phyloP scores from a whole-genome alignment of 257 asterid genomes.

The Fraxinus anomala region DNA sequence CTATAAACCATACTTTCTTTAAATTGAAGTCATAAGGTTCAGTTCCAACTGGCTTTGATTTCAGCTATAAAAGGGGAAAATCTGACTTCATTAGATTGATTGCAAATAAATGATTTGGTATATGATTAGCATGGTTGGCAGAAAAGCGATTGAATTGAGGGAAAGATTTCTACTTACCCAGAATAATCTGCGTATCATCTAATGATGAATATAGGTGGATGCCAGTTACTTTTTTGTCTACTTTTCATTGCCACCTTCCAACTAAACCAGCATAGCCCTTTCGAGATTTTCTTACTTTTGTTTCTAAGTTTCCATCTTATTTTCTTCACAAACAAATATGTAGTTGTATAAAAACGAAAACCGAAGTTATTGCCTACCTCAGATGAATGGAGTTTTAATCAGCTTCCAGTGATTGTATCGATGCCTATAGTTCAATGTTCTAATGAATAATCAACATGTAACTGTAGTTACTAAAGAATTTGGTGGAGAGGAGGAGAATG shows the following conservation, averaged over 20 bases:
- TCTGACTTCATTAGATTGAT: not conserved
- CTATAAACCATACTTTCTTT: not conserved
- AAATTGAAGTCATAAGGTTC: not conserved
- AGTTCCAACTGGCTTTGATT: not conserved
- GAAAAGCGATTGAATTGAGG: not conserved
- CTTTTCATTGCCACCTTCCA: not conserved
- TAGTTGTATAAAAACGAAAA: not conserved
- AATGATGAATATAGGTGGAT: not conserved
- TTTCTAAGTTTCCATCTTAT: conserved; percentile 1
- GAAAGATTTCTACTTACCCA: not conserved
- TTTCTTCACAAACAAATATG: not conserved
- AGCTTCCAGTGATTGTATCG: not conserved
- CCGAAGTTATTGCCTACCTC: not conserved
- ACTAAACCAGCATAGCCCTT: not conserved
- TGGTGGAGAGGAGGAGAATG: conserved; percentile 86
- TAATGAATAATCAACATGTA: not conserved
- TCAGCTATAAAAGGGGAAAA: not conserved
- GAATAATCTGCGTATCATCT: not conserved
- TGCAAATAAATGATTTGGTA: not conserved
- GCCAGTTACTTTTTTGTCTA: not conserved
- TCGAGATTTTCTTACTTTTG: not conserved
- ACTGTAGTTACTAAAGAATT: conserved; percentile 71
- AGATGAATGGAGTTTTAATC: not conserved
- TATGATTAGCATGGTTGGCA: not conserved
- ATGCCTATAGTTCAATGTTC: not conserved